Conservation (phyloP, 2,329 filamentous ascomycete species). For the Dactylellina cionopaga region DNA sequence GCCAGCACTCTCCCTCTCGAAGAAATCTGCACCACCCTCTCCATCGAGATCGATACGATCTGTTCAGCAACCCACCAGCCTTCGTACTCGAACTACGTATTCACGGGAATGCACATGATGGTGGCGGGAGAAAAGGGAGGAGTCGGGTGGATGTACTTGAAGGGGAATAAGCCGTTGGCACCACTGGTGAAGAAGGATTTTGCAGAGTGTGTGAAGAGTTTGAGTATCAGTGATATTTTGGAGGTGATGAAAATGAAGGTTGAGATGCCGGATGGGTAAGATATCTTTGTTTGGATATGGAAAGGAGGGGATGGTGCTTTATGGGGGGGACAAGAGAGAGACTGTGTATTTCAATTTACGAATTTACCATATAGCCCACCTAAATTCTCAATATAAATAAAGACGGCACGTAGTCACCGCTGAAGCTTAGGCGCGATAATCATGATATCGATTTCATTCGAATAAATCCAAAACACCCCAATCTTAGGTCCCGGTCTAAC, state of each 20-base stretch:
- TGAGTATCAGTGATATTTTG: conserved; percentile 52
- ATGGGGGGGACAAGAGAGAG: too few species aligned
- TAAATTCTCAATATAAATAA: too few species aligned
- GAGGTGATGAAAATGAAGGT: conserved; percentile 53
- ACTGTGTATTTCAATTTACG: too few species aligned
- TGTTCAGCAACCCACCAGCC: conserved; percentile 40
- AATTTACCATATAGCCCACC: too few species aligned
- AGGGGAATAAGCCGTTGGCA: conserved; percentile 47
- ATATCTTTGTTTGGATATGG: too few species aligned
- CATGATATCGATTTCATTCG: too few species aligned
- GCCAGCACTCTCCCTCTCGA: conserved; percentile 47
- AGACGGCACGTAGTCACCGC: too few species aligned
- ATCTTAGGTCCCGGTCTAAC: too few species aligned
- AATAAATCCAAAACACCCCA: too few species aligned
- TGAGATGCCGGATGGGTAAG: conserved; percentile 43
- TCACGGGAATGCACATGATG: conserved; percentile 28
- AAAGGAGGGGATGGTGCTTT: not conserved
- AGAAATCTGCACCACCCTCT: conserved; percentile 35
- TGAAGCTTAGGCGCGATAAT: too few species aligned
- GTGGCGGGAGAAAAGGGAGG: conserved; percentile 32
- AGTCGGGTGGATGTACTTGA: conserved; percentile 49
- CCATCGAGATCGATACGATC: conserved; percentile 49
- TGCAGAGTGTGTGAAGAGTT: conserved; percentile 44
- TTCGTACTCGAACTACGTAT: conserved; percentile 32
- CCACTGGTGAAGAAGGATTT: conserved; percentile 52